Evolutionary conservation across 306 rosid species (phyloP).

Genomic region (Purshia tridentata): DNA sequence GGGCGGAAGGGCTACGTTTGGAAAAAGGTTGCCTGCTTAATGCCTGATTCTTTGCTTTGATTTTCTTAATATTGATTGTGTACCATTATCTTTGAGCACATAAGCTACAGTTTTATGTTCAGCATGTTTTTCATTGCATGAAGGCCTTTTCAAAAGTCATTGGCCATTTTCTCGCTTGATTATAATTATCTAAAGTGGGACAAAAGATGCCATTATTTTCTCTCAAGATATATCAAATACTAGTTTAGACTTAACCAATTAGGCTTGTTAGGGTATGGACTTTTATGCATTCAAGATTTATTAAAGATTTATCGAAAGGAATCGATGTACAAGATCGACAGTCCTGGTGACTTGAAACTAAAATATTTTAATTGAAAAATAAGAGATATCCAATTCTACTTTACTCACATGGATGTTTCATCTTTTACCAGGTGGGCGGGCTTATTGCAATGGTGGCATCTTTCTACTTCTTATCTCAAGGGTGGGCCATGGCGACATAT

Average conservation of each 20-base stretch:
- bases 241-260: neutral
- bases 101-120: neutral
- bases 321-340: neutral
- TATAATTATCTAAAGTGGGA: neutral
- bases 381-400: conserved; percentile 25
- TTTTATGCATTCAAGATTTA: neutral
- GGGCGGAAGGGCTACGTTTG: conserved; percentile 75
- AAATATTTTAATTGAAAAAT: conserved; percentile 10
- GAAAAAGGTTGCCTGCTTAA: conserved; percentile 71
- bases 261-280: neutral
- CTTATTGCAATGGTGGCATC: conserved; percentile 91
- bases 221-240: neutral
- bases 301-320: neutral
- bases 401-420: conserved; percentile 28
- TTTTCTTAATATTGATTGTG: neutral
- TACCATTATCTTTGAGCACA: neutral
- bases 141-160: neutral
- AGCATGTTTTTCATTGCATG: conserved; percentile 6
- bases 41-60: conserved; percentile 14
- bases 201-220: neutral
- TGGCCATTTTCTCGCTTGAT: neutral
- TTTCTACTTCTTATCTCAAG: conserved; percentile 83
- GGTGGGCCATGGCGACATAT: conserved; percentile 85
- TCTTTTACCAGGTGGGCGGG: conserved; percentile 78
- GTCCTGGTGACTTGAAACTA: neutral